Conservation (phyloP, 2,329 filamentous ascomycete species). For the Exophiala sp. region DNA sequence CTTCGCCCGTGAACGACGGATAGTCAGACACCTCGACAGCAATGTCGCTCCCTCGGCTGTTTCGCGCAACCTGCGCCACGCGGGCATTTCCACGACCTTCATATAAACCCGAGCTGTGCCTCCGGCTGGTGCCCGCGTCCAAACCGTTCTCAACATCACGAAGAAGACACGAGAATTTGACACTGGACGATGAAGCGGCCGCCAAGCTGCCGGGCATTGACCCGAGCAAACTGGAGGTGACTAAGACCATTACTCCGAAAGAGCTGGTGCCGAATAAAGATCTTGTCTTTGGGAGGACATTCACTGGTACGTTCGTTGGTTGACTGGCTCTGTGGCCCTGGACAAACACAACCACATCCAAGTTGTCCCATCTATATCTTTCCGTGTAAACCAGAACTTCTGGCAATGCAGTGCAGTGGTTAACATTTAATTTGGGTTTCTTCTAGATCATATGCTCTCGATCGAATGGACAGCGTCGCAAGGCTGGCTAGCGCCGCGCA, state of each 20-base stretch:
- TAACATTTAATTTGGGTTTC: no score
- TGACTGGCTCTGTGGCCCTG: no score
- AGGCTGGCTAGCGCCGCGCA: conserved; percentile 77
- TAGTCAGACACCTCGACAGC: neutral
- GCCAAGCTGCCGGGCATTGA: conserved; percentile 60
- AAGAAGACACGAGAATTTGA: conserved; percentile 13
- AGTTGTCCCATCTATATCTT: no score
- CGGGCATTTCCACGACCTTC: conserved; percentile 12
- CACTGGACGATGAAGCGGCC: conserved; percentile 17
- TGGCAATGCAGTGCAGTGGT: no score
- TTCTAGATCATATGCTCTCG: conserved; percentile 93
- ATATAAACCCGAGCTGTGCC: conserved; percentile 6
- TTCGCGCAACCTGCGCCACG: conserved; percentile 20
- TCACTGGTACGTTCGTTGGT: conserved; percentile 61
- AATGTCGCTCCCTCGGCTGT: conserved; percentile 25
- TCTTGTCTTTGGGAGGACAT: conserved; percentile 81
- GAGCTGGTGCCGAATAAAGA: conserved; percentile 66
- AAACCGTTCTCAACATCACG: conserved; percentile 23
- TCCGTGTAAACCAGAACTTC: no score
- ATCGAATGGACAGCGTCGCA: conserved; percentile 83
- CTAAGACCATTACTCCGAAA: conserved; percentile 70
- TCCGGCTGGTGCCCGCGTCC: conserved; percentile 13
- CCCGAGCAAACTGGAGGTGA: conserved; percentile 66
- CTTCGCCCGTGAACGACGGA: neutral
- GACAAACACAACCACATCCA: no score